Conservation (phyloP, 805 yeast species). For the Candida ficus region DNA sequence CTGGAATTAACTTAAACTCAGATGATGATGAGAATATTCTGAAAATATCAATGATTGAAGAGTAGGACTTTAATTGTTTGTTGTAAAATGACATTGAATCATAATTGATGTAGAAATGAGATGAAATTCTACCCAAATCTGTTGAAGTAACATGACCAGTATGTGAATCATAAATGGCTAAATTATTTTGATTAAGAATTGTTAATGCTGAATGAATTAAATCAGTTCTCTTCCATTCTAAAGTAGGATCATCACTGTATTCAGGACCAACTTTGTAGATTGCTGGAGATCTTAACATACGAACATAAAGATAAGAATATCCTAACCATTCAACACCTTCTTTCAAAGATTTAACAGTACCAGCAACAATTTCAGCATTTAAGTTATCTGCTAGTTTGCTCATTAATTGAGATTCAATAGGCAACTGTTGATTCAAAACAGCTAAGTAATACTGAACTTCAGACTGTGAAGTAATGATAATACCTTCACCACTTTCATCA, state of each 20-base stretch:
- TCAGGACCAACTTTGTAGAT: conserved; percentile 73
- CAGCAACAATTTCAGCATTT: conserved; percentile 84
- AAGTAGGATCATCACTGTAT: conserved; percentile 43
- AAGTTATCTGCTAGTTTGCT: conserved; percentile 63
- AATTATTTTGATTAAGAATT: conserved; percentile 47
- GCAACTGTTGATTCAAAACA: conserved; percentile 83
- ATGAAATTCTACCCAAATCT: conserved; percentile 77
- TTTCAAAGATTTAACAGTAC: conserved; percentile 50
- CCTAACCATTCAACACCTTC: conserved; percentile 83
- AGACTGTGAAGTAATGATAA: conserved; percentile 80
- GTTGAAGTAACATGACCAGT: conserved; percentile 49
- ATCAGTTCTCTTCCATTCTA: conserved; percentile 55
- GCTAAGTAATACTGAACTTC: conserved; percentile 88
- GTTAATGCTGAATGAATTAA: conserved; percentile 73
- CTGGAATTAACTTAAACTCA: conserved; percentile 80
- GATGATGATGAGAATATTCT: conserved; percentile 74
- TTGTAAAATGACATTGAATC: conserved; percentile 67
- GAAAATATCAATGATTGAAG: conserved; percentile 68
- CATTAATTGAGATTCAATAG: conserved; percentile 86
- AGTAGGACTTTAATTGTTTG: conserved; percentile 55
- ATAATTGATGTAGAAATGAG: conserved; percentile 78
- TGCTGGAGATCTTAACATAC: conserved; percentile 71
- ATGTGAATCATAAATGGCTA: conserved; percentile 52
- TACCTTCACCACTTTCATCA: conserved; percentile 90
- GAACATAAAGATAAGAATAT: conserved; percentile 68